Evolutionary conservation across 345 rosid genomes (phyloP), one percentile per base, ranked within the genome.

Genomic region (Camelina hispida): DNA sequence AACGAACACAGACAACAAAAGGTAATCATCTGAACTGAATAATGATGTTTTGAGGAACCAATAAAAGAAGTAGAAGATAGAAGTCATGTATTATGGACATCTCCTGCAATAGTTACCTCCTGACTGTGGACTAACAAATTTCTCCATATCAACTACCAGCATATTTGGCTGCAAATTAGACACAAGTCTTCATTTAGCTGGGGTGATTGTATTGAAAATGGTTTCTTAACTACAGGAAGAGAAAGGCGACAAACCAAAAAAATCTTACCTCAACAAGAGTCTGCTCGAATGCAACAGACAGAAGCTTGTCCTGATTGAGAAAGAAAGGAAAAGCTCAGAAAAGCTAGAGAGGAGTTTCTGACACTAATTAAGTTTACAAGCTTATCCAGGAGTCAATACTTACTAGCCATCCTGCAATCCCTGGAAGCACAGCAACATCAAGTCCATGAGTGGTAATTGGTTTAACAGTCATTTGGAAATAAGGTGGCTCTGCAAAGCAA

Each of bases 351-450:
- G 64, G 57, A 61, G 25, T 77, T 9, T n/a, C 51, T 16, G 5
- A 57, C 12, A 34, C n/a, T 71, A 84, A 75, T 80, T 72, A 84
- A 95, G 35, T 50, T 38, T 69, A 61, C 20, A 15, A 23, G 52
- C 32, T 74, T 35, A 56, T 48, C 66, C 66, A 53, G 35, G 63
- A 13, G 12, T 71, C 15, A 15, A 8, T 68, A 88, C 93, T 85
- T 83, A 95, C 99, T n/a, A 95, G 91, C 99, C 98, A 95, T 73
- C 97, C 99, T 61, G 97, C 96, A 65, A 95, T 86, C 43, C 97
- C 97, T 47, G 99, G 99, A 83, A 95, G 83, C 57, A 80, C 97
- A 32, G 98, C 75, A 48, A 92, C 96, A 81, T 95, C 93, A 66
- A 95, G 73, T 62, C 99, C 98, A 64, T 82, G 93, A 25, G 87